Evolutionary conservation across 306 rosid species (phyloP).

Genomic region (Pyrus pyrifolia): DNA sequence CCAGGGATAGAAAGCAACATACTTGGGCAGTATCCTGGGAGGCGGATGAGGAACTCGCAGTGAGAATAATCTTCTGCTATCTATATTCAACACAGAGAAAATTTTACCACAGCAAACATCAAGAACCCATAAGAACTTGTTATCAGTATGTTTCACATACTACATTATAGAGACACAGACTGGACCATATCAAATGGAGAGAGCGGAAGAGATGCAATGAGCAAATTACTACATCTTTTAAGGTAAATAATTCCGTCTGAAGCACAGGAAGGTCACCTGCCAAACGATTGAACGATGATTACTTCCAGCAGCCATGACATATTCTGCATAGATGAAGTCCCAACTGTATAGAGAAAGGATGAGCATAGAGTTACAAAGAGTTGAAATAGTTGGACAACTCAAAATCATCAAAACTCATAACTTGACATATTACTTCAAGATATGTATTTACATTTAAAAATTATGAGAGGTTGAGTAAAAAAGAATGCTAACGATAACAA

Average conservation of each 20-base stretch:
- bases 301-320: constrained; percentile 93
- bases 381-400: constrained; percentile 2
- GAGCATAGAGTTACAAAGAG: not conserved
- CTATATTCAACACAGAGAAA: constrained; percentile 31
- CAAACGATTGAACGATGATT: constrained; percentile 89
- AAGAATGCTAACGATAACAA: not conserved
- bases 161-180: not conserved
- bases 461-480: not conserved
- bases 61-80: constrained; percentile 98
- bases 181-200: not conserved
- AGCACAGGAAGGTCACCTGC: constrained; percentile 57
- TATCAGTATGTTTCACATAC: not conserved
- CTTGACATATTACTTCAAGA: not conserved
- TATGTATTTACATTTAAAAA: constrained; percentile 2
- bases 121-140: not conserved
- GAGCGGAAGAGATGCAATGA: not conserved
- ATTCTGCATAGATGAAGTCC: constrained; percentile 98
- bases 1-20: constrained; percentile 18
- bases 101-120: constrained; percentile 12
- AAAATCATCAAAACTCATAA: not conserved
- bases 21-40: constrained; percentile 98
- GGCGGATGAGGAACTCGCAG: constrained; percentile 89
- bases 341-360: constrained; percentile 50
- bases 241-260: constrained; percentile 4
- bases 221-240: not conserved